Evolutionary conservation across 2,329 filamentous ascomycete species (phyloP).

Genomic region (Plenodomus tracheiphilus): DNA sequence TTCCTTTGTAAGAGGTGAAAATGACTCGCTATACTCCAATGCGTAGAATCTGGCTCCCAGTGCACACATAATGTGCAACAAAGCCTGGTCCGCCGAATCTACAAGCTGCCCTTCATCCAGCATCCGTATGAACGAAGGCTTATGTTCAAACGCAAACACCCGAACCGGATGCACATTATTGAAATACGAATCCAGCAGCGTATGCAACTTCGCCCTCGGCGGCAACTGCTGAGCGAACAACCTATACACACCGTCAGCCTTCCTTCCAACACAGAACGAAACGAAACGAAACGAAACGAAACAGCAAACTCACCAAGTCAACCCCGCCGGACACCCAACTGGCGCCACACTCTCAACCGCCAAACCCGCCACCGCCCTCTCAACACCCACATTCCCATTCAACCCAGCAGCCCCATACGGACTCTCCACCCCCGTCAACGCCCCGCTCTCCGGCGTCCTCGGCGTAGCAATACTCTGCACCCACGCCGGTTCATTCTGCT

Average conservation of each 20-base stretch:
- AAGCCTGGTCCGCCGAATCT: slow-evolving; percentile 32
- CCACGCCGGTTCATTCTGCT: slow-evolving; percentile 36
- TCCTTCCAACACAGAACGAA: not conserved
- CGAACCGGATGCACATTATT: slow-evolving; percentile 35
- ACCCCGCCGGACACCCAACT: not conserved
- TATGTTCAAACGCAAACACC: slow-evolving; percentile 37
- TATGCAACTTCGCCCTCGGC: slow-evolving; percentile 25
- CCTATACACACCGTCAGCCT: slow-evolving; percentile 10
- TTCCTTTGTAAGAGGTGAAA: slow-evolving; percentile 30
- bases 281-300: no score
- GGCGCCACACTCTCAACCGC: not conserved
- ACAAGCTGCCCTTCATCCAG: slow-evolving; percentile 36
- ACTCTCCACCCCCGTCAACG: not conserved
- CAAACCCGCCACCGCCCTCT: not conserved
- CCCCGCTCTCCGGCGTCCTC: slow-evolving; percentile 10
- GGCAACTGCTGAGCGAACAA: slow-evolving; percentile 29
- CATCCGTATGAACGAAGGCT: slow-evolving; percentile 39
- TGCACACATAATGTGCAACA: slow-evolving; percentile 40
- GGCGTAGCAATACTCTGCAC: slow-evolving; percentile 31
- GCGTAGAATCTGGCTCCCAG: slow-evolving; percentile 35
- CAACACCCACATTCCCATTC: not conserved
- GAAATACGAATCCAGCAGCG: slow-evolving; percentile 35
- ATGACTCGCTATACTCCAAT: slow-evolving; percentile 35
- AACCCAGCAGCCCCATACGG: not conserved
- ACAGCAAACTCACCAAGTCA: not conserved